Evolutionary conservation across 495 filamentous ascomycete genomes (phyloP), one percentile per base, ranked within the genome.

Genomic region (Penicillium fimorum): DNA sequence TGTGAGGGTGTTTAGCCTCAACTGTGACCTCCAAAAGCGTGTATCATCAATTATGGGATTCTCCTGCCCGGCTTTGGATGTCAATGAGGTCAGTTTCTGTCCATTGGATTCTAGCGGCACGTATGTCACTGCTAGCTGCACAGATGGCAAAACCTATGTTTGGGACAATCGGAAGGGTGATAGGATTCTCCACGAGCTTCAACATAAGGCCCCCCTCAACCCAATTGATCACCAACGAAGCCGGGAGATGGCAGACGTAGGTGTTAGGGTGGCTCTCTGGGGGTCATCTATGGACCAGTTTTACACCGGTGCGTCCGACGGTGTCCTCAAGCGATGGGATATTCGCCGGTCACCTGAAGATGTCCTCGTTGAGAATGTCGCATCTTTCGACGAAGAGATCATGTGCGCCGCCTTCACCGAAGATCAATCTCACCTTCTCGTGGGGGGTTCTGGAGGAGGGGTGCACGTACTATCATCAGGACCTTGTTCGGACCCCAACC

Each of bases 251-350:
- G 82, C 82, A 20, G 94, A 97, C 64, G 86, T 87, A 1, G 94
- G 94, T 0, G 86, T 96, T 5, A 87, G 87, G 35, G 87, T 94
- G 57, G 83, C 84, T 1, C 73, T 88, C 1, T 98, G 93, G 93
- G 92, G 88, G 2, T 76, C 79, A 3, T 79, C 79, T 0, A 71
- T 78, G 5, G 83, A 88, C 47, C 77, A 88, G 0, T 82, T 97
- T 44, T 96, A 92, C 63, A 96, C 89, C n/a, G 94, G 92, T 3
- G 87, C 87, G 3, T 94, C 91, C 0, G 94, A 98, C 65, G 93
- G 94, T 1, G 76, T 87, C 0, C 77, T 98, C 7, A 96, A 91
- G 53, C 80, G 84, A 18, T 98, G 94, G 94, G 84, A 97, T 65
- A 77, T 95, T 20, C 77, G 77, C 43, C 79, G 80, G 20, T 78